Evolutionary conservation across 495 filamentous ascomycete species (phyloP), one percentile per base, ranked within the genome.

Genomic region (Penicillium samsonianum): DNA sequence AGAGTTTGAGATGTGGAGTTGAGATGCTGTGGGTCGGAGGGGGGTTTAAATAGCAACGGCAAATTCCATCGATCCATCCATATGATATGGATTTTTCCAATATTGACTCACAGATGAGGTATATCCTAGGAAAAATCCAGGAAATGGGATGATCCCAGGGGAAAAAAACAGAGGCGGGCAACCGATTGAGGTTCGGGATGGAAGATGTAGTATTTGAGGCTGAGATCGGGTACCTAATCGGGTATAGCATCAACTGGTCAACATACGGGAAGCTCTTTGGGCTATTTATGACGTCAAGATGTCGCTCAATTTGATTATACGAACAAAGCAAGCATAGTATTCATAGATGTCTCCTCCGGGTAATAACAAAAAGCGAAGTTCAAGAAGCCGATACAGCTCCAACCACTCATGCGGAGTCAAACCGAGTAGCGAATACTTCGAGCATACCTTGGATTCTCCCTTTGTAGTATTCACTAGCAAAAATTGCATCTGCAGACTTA

Each of bases 381-480:
- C 41, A 43, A 23, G 0, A 23, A 22, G 16, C 12, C n/a, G 10
- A 44, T 44, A 9, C n/a, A 28, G 5, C 7, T 5, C 26, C 26
- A 28, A 28, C 4, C 23, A 9, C 6, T 33, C 26, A 49, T 35
- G 26, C 23, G 14, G 25, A n/a, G 3, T 17, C 23, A 25, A 1
- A n/a, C 1, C 8, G 9, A 10, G 35, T 17, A 28, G 22, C 35
- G n/a, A 52, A 52, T 25, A 0, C 22, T 5, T 17, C 23, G 3
- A 52, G 49, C 37, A 19, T 10, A 12, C 26, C 2, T 17, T 8
- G 49, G 23, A 91, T 63, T 50, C 86, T 75, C 46, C 67, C 47
- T 66, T 89, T 88, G 63, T 90, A 83, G 14, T 78, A 67, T 17
- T 85, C 78, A 0, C 80, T 80, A 1, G 80, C 83, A 61, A 94